These are phyloP conservation scores for Boletus subcaerulescens DNA, from an alignment of 768 basidiomycete genomes.

Conservation along the genomic window DNA sequence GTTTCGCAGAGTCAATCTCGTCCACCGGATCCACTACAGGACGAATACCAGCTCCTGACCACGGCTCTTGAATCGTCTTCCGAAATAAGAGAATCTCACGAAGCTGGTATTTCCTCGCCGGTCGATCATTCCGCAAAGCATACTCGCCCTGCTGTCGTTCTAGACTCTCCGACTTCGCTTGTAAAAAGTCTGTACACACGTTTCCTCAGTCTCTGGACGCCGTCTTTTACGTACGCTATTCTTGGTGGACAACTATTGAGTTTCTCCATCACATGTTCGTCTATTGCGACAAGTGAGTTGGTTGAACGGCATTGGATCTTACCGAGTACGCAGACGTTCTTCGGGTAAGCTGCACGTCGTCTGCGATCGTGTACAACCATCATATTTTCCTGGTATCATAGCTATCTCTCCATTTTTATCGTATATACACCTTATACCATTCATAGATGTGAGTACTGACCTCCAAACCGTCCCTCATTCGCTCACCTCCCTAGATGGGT, in stretches of 20 bases:
- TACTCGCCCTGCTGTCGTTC: slow-evolving; percentile 12
- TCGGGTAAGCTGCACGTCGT: slow-evolving; percentile 51
- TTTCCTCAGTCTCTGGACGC: slow-evolving; percentile 29
- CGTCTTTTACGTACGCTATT: slow-evolving; percentile 24
- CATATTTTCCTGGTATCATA: slow-evolving; percentile 24
- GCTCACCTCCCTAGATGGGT: slow-evolving; percentile 53
- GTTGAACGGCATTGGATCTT: slow-evolving; percentile 63
- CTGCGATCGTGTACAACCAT: background rate
- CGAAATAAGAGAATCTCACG: slow-evolving; percentile 7
- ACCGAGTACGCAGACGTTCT: slow-evolving; percentile 77
- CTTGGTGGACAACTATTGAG: slow-evolving; percentile 29
- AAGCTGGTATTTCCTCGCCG: background rate
- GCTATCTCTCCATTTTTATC: slow-evolving; percentile 70
- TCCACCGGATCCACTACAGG: slow-evolving; percentile 14
- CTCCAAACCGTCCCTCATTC: background rate
- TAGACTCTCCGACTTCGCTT: slow-evolving; percentile 21
- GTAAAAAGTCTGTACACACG: slow-evolving; percentile 16
- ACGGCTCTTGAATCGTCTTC: slow-evolving; percentile 3
- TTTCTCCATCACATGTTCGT: slow-evolving; percentile 21
- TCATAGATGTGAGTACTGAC: slow-evolving; percentile 61
- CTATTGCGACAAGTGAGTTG: slow-evolving; percentile 75
- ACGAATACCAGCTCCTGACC: slow-evolving; percentile 24
- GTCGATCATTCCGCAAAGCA: slow-evolving; percentile 1
- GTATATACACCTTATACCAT: slow-evolving; percentile 90
- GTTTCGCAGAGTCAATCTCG: background rate